Evolutionary conservation across 176 grass and related monocot genomes (phyloP).

Genomic region (Neostapfia colusana): DNA sequence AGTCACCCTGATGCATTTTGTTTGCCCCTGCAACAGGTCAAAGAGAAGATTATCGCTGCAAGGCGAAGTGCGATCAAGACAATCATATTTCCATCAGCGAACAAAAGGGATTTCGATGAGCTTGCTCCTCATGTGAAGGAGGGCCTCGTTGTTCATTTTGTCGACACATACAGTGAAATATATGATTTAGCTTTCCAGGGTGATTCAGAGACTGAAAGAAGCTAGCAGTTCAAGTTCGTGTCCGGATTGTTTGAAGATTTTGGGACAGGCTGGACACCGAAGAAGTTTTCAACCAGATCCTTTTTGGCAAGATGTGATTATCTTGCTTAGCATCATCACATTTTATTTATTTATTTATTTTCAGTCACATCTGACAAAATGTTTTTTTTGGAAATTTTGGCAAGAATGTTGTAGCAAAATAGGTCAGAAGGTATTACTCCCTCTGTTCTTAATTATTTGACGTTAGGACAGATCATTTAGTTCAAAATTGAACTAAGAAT

Average conservation of each 20-base stretch:
- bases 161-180: slow-evolving; percentile 76
- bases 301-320: slow-evolving; percentile 33
- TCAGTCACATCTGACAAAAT: neutral
- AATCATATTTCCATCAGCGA: slow-evolving; percentile 84
- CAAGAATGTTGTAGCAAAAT: slow-evolving; percentile 15
- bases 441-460: too few species aligned
- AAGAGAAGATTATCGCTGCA: slow-evolving; percentile 96
- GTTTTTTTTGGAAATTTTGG: slow-evolving; percentile 22
- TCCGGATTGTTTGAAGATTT: slow-evolving; percentile 8
- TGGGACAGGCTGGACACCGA: neutral
- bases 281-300: slow-evolving; percentile 18
- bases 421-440: neutral
- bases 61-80: slow-evolving; percentile 78
- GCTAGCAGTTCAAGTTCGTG: slow-evolving; percentile 25
- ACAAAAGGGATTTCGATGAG: slow-evolving; percentile 91
- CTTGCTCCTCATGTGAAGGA: slow-evolving; percentile 90
- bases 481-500: too few species aligned
- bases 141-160: slow-evolving; percentile 87
- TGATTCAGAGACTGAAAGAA: slow-evolving; percentile 37
- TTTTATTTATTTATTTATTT: neutral
- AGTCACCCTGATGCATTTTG: neutral
- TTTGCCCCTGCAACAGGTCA: slow-evolving; percentile 62
- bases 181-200: slow-evolving; percentile 66
- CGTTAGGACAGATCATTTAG: too few species aligned
- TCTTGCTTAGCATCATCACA: neutral